Conservation (phyloP, 441 rosid genomes). For the Adansonia rubrostipa region DNA sequence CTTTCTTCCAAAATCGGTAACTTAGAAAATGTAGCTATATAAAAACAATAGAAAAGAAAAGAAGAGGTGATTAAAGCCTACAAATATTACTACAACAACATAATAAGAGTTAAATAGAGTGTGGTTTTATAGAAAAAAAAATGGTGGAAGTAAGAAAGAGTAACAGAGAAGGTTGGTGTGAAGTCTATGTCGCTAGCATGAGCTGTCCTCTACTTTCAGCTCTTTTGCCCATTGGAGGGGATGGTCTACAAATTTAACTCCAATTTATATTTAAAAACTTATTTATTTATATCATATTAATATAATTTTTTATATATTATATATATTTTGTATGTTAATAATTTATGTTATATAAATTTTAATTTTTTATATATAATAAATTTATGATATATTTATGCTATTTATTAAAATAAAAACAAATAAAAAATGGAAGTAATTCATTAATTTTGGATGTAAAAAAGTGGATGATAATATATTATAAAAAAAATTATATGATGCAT, state of each 20-base stretch:
- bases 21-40: neutral
- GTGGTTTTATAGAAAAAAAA: neutral
- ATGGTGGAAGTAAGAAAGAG: neutral
- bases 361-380: no score
- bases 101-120: conserved; percentile 19
- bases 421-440: no score
- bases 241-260: neutral
- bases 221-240: conserved; percentile 19
- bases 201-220: conserved; percentile 47
- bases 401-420: neutral
- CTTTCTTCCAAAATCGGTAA: neutral
- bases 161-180: conserved; percentile 22
- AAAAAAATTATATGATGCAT: neutral
- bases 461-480: neutral
- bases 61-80: neutral
- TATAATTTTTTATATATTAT: no score
- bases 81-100: neutral
- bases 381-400: no score
- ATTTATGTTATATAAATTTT: no score
- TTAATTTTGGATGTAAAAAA: no score
- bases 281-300: no score
- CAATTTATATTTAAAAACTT: neutral
- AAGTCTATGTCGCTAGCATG: conserved; percentile 35
- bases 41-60: neutral
- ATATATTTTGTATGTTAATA: no score